These are phyloP conservation scores for Sphagnurus paluster DNA, from an alignment of 1,284 basidiomycete species.

Conservation along the genomic window DNA sequence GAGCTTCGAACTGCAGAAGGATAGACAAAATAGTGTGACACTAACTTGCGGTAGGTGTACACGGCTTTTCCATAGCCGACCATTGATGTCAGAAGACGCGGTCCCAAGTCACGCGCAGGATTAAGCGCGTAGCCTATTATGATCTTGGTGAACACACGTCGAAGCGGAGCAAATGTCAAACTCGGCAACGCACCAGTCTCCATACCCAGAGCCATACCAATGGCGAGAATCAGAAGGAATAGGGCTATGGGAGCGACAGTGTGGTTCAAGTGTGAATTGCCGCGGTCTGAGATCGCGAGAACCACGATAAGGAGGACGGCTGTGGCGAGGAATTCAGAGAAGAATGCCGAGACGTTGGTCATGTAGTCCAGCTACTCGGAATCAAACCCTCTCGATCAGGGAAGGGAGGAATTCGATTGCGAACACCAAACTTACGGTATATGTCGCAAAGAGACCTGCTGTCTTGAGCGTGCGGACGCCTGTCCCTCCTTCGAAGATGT, in stretches of 20 bases:
- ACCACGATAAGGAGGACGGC: constrained; percentile 40
- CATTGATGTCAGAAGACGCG: constrained; percentile 51
- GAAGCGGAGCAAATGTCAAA: neutral
- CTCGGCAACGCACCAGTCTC: constrained; percentile 49
- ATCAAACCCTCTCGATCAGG: neutral
- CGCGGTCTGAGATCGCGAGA: constrained; percentile 39
- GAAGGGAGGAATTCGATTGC: neutral
- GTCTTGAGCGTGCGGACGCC: constrained; percentile 45
- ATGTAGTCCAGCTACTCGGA: constrained; percentile 36
- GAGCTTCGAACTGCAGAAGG: no score
- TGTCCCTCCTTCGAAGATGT: constrained; percentile 46
- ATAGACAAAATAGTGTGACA: constrained; percentile 3
- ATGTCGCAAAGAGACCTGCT: constrained; percentile 40
- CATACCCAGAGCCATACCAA: constrained; percentile 48
- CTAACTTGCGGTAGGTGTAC: constrained; percentile 40
- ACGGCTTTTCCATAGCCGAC: constrained; percentile 49
- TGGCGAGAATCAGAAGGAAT: constrained; percentile 48
- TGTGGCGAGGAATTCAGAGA: constrained; percentile 40
- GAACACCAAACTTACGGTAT: constrained; percentile 29
- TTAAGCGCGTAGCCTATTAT: constrained; percentile 50
- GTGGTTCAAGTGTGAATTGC: constrained; percentile 42
- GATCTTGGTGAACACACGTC: neutral
- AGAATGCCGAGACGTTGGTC: constrained; percentile 38
- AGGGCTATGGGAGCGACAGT: constrained; percentile 45
- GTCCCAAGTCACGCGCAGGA: constrained; percentile 58